A percentile compares a stretch with the other conserved stretches of the same genome.
Conservation (phyloP, 2,329 filamentous ascomycete genomes). For the Trichoderma sp. region DNA sequence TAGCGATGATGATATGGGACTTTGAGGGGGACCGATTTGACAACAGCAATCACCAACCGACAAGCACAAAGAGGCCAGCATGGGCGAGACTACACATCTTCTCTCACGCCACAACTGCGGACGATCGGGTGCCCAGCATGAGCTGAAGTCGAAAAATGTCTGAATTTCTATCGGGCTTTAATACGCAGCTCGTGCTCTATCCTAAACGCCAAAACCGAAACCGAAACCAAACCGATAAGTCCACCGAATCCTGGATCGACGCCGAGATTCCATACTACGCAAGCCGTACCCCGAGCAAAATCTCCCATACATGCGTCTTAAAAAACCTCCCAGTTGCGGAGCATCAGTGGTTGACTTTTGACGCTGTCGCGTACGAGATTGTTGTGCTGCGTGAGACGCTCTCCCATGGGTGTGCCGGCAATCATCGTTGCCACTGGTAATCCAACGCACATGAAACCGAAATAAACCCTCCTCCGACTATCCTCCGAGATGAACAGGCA, state of each 20-base stretch:
- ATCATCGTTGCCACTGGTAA: not conserved
- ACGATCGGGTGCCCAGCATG: not conserved
- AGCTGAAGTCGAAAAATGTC: not conserved
- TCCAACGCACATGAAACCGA: not conserved
- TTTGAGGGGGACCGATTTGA: constrained; percentile 1
- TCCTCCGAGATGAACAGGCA: not conserved
- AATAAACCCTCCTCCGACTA: not conserved
- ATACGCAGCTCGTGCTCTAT: not conserved
- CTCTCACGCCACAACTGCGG: not conserved
- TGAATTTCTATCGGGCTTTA: not conserved
- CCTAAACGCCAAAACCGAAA: not conserved
- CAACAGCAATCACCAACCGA: not conserved
- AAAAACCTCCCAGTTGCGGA: no score
- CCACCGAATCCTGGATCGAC: not conserved
- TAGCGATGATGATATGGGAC: constrained; percentile 52
- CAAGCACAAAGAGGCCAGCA: not conserved
- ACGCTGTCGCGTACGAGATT: not conserved
- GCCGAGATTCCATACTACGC: not conserved
- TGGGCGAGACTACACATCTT: not conserved
- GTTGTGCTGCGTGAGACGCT: not conserved
- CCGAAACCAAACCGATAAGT: not conserved
- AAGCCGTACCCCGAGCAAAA: not conserved
- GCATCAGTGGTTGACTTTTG: not conserved
- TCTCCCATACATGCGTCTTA: not conserved
- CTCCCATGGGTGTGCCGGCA: not conserved